Conservation (phyloP, 768 basidiomycete genomes). For the Lactifluus piperatus region DNA sequence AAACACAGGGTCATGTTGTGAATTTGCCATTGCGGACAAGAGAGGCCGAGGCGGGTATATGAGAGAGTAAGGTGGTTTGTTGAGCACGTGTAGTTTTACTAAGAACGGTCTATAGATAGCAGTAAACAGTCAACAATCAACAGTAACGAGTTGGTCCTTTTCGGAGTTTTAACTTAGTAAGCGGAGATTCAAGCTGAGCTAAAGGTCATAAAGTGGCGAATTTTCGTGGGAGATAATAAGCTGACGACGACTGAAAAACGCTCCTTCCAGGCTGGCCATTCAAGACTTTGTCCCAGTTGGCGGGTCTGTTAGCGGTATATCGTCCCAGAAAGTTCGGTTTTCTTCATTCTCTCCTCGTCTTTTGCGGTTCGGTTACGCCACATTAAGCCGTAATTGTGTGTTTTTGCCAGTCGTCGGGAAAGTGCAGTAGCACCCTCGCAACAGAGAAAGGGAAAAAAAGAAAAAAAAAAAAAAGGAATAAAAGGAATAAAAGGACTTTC, state of each 20-base stretch:
- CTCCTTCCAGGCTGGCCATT: conserved; percentile 14
- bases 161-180: conserved; percentile 8
- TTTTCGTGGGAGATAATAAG: conserved; percentile 8
- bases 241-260: conserved; percentile 14
- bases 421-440: conserved; percentile 28
- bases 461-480: conserved; percentile 35
- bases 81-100: neutral
- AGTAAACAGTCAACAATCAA: too few species aligned
- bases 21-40: conserved; percentile 16
- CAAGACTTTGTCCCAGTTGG: conserved; percentile 17
- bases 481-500: conserved; percentile 34
- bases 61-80: neutral
- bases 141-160: neutral
- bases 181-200: conserved; percentile 17
- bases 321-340: conserved; percentile 14
- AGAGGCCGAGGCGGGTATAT: too few species aligned
- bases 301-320: conserved; percentile 18
- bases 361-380: conserved; percentile 18
- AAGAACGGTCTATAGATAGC: neutral
- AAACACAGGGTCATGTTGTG: conserved; percentile 18
- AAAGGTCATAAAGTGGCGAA: neutral
- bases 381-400: conserved; percentile 18
- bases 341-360: conserved; percentile 17
- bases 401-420: conserved; percentile 18
- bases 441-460: conserved; percentile 28